Conservation (phyloP, 257 asterid genomes). For the Petunia axillaris region DNA sequence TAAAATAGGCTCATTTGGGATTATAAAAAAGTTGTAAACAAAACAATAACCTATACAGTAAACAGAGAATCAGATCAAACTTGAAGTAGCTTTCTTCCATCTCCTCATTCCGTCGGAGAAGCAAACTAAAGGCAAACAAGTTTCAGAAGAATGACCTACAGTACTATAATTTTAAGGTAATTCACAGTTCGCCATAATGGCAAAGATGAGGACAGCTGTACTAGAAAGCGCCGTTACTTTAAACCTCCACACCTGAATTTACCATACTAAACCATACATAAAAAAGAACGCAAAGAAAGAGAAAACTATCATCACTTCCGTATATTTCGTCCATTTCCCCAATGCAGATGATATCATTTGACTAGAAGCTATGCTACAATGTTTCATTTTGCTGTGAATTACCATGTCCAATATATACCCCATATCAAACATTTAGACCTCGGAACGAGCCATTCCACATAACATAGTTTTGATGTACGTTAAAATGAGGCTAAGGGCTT, state of each 20-base stretch:
- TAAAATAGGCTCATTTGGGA: slow-evolving; percentile 12
- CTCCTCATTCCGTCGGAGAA: background rate
- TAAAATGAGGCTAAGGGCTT: background rate
- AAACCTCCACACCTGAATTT: background rate
- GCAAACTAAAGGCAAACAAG: background rate
- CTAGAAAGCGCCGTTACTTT: background rate
- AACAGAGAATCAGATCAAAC: background rate
- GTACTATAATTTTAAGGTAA: background rate
- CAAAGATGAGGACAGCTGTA: background rate
- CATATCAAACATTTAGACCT: background rate
- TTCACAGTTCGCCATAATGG: background rate
- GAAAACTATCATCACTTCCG: background rate
- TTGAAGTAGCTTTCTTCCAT: background rate
- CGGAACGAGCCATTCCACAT: background rate
- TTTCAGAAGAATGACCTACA: background rate
- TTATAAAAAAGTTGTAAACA: background rate
- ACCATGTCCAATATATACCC: background rate
- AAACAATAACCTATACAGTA: background rate
- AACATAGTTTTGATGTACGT: background rate
- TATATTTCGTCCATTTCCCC: background rate
- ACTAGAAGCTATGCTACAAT: background rate
- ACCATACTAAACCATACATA: background rate
- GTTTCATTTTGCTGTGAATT: background rate
- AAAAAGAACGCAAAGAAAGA: background rate
- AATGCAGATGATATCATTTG: background rate